Evolutionary conservation across 768 basidiomycete genomes (phyloP), one percentile per base, ranked within the genome.

Genomic region (Epithele typhae): DNA sequence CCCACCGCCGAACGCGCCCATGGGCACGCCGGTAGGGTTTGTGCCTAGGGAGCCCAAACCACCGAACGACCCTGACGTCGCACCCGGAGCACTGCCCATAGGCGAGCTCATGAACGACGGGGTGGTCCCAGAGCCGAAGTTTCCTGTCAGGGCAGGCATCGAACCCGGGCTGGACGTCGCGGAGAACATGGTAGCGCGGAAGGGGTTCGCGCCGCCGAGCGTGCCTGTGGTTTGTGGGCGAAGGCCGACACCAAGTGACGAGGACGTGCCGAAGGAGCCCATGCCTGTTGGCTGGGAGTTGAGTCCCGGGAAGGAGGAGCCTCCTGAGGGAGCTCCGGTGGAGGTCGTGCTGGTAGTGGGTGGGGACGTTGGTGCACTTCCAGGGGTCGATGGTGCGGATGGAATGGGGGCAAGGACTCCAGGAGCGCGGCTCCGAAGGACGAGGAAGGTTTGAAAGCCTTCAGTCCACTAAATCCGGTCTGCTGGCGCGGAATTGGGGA

Each of bases 341-440:
- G 51, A n/a, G 2, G 54, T n/a, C n/a, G n/a, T n/a, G n/a, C n/a
- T n/a, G n/a, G n/a, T n/a, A n/a, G n/a, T n/a, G n/a, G n/a, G n/a
- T n/a, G n/a, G n/a, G n/a, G n/a, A n/a, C n/a, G n/a, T n/a, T n/a
- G n/a, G n/a, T n/a, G n/a, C n/a, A n/a, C n/a, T n/a, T n/a, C 68
- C 65, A 37, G 82, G 77, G 14, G 79, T 78, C 5, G 67, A 67
- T 1, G 77, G 65, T 3, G 64, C 62, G 5, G 83, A 79, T 10
- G 85, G 78, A 45, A 91, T 80, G 5, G 89, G 72, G 92, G 92
- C 21, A 80, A 59, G 8, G 65, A 65, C 48, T 74, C 74, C 24
- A 79, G 60, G 2, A 79, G 58, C 15, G 68, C 65, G 22, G 73
- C 72, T n/a, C 78, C 78, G 51, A 80, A 80, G 8, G 69, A 70